These are phyloP conservation scores for Filobasidium floriforme DNA, from an alignment of 768 basidiomycete species.

Conservation along the genomic window DNA sequence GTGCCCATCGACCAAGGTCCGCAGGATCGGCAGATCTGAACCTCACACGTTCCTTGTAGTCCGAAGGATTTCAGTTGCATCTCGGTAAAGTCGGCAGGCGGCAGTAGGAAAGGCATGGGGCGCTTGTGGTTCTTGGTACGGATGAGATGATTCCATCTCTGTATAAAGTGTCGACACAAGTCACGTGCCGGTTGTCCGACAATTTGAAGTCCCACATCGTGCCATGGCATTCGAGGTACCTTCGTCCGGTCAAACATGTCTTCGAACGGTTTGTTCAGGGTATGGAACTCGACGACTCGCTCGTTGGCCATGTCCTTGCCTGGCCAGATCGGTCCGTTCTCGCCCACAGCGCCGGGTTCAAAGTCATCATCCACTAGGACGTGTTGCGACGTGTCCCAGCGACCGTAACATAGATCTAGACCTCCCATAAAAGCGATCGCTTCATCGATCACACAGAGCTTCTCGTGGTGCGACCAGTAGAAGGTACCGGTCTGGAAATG, in stretches of 20 bases:
- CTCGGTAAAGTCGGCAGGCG: slow-evolving; percentile 82
- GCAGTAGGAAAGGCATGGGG: slow-evolving; percentile 84
- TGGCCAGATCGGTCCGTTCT: slow-evolving; percentile 70
- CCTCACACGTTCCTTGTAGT: slow-evolving; percentile 89
- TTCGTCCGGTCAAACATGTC: slow-evolving; percentile 90
- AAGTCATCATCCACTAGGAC: slow-evolving; percentile 73
- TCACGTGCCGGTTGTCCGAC: slow-evolving; percentile 95
- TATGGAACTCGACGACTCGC: slow-evolving; percentile 74
- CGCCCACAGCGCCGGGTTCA: slow-evolving; percentile 52
- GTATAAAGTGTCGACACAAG: slow-evolving; percentile 85
- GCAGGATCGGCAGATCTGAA: slow-evolving; percentile 91
- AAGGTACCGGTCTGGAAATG: slow-evolving; percentile 96
- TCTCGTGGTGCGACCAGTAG: slow-evolving; percentile 99
- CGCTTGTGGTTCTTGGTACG: slow-evolving; percentile 95
- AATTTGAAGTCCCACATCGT: slow-evolving; percentile 91
- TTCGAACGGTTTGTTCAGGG: slow-evolving; percentile 78
- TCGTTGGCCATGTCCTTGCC: slow-evolving; percentile 92
- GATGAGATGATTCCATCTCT: slow-evolving; percentile 89
- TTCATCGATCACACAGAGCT: slow-evolving; percentile 93
- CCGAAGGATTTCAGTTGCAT: slow-evolving; percentile 69
- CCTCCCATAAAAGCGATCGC: slow-evolving; percentile 98
- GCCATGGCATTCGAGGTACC: slow-evolving; percentile 92
- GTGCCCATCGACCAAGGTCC: slow-evolving; percentile 97
- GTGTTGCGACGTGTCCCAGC: slow-evolving; percentile 96
- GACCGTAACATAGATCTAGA: slow-evolving; percentile 59